These are phyloP conservation scores for Sporothrix phasma DNA, from an alignment of 2,329 filamentous ascomycete species.

Conservation along the genomic window DNA sequence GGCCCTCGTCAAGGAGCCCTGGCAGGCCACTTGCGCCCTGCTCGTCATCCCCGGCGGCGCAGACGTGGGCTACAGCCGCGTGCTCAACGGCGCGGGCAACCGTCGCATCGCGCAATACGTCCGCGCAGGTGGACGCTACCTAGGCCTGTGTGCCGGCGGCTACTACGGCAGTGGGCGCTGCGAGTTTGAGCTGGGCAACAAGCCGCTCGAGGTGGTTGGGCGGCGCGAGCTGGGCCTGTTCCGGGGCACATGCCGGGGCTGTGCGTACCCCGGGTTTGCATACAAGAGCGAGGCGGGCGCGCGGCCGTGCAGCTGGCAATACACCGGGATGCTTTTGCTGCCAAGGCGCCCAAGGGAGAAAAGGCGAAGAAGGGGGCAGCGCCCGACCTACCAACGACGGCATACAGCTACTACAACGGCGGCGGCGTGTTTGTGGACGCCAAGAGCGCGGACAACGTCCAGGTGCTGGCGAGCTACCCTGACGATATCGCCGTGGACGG, in stretches of 20 bases:
- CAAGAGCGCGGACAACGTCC: slow-evolving; percentile 50
- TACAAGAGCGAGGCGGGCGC: slow-evolving; percentile 85
- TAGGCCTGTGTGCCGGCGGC: slow-evolving; percentile 88
- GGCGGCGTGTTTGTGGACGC: slow-evolving; percentile 88
- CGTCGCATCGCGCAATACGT: slow-evolving; percentile 76
- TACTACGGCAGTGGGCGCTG: slow-evolving; percentile 78
- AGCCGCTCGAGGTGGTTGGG: slow-evolving; percentile 73
- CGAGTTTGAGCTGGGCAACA: slow-evolving; percentile 85
- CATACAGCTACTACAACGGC: slow-evolving; percentile 84
- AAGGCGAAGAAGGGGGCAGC: background rate
- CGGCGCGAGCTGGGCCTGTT: slow-evolving; percentile 80
- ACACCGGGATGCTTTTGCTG: slow-evolving; percentile 46
- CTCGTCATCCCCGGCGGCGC: slow-evolving; percentile 89
- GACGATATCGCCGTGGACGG: slow-evolving; percentile 67
- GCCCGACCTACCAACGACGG: slow-evolving; percentile 44
- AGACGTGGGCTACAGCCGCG: slow-evolving; percentile 84
- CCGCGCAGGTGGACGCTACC: slow-evolving; percentile 70
- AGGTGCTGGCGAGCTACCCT: slow-evolving; percentile 72
- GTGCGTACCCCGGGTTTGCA: slow-evolving; percentile 80
- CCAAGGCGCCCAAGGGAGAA: slow-evolving; percentile 11
- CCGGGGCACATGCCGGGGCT: slow-evolving; percentile 73
- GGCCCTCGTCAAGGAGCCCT: slow-evolving; percentile 81
- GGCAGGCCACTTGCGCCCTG: slow-evolving; percentile 75
- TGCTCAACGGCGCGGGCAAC: slow-evolving; percentile 81
- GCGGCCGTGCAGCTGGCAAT: slow-evolving; percentile 60